Percentiles rank a stretch among this genome's conserved stretches.
Conservation (phyloP, 2,329 filamentous ascomycete genomes). For the Penicillium sp. region DNA sequence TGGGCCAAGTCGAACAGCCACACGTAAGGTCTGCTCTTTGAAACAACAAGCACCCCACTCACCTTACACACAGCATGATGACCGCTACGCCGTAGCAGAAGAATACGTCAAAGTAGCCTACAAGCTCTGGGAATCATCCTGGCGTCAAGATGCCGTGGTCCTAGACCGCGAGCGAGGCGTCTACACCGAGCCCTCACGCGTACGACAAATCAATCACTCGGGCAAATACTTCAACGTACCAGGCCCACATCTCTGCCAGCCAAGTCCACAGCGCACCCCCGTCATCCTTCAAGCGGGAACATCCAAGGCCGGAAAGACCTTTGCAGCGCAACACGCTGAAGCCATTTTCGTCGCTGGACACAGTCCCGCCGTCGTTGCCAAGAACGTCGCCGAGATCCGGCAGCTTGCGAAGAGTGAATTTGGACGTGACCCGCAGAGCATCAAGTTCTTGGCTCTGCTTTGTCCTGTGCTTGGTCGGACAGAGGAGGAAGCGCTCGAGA, state of each 20-base stretch:
- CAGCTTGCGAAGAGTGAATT: slow-evolving; percentile 52
- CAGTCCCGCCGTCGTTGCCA: slow-evolving; percentile 60
- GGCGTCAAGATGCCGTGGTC: slow-evolving; percentile 65
- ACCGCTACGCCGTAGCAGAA: slow-evolving; percentile 63
- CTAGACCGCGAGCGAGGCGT: slow-evolving; percentile 58
- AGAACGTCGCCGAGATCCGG: slow-evolving; percentile 64
- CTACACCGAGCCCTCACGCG: slow-evolving; percentile 59
- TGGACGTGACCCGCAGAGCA: slow-evolving; percentile 58
- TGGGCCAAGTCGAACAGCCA: slow-evolving; percentile 58
- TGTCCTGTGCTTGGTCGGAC: slow-evolving; percentile 65
- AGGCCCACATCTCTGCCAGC: slow-evolving; percentile 65
- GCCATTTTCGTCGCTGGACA: slow-evolving; percentile 69
- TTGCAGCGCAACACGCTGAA: slow-evolving; percentile 69
- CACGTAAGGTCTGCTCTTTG: slow-evolving; percentile 22
- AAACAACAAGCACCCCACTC: not conserved
- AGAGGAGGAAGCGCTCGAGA: slow-evolving; percentile 64
- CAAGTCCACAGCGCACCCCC: slow-evolving; percentile 66
- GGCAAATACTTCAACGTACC: slow-evolving; percentile 65
- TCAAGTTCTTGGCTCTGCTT: slow-evolving; percentile 68
- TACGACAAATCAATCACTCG: slow-evolving; percentile 65
- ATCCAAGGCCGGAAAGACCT: slow-evolving; percentile 63
- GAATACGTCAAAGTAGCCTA: slow-evolving; percentile 65
- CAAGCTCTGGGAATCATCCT: slow-evolving; percentile 67
- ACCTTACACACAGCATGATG: slow-evolving; percentile 54
- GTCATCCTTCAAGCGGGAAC: slow-evolving; percentile 70